Evolutionary conservation across 2,329 filamentous ascomycete genomes (phyloP), one percentile per base, ranked within the genome.

Genomic region (Fonsecaea erecta): DNA sequence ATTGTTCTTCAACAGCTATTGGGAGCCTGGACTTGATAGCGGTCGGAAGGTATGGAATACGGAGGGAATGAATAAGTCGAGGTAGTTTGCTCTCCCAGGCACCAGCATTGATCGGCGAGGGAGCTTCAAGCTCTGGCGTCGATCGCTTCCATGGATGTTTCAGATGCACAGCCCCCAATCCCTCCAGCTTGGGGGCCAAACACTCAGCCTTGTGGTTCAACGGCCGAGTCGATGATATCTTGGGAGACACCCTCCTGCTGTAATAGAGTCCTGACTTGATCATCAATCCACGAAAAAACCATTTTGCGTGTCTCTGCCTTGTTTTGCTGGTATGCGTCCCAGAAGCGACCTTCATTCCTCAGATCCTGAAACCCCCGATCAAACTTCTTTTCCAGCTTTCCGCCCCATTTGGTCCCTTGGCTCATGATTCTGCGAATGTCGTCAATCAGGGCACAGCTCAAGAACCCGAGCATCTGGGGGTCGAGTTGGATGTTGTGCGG

Each of bases 231-330:
- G 18, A 65, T 37, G 24, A 67, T 43, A 9, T 54, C 62, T 11
- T 56, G 24, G 14, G 51, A 28, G 7, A 68, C 61, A 18, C 53
- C 67, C 24, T 66, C 67, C 14, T 32, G 40, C 26, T 46, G 46
- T 21, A 69, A 40, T 28, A 63, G 40, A 7, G 18, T 37, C 8
- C 46, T 24, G 21, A 69, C 28, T 37, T 53, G 60, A 3, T 26
- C 32, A 12, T 69, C 64, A 2, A 69, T 21, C 67, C 67, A 69
- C n/a, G 40, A 37, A 43, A 60, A 58, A 3, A 56, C 58, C 40
- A 14, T 34, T 46, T 54, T 34, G 40, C 58, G 54, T 32, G 40
- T 35, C 5, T 18, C 26, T 14, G 35, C 46, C 21, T 16, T 40
- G 6, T 57, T 60, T n/a, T 46, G 21, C 11, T 35, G 40, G 51